Evolutionary conservation across 2,329 filamentous ascomycete genomes (phyloP).

Genomic region (Fusarium haematococcum): DNA sequence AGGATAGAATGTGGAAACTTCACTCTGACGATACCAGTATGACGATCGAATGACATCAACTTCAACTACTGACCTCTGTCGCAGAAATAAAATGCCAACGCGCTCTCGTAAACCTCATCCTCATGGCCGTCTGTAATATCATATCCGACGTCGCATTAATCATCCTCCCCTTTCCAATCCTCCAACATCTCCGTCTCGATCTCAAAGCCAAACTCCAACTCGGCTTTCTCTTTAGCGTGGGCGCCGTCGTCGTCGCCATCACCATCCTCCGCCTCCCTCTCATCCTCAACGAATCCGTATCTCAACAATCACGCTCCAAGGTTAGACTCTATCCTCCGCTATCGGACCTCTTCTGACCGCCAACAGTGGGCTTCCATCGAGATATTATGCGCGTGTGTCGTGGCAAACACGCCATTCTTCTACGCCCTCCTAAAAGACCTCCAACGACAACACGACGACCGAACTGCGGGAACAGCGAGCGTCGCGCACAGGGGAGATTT

Average conservation of each 20-base stretch:
- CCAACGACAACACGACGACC: conserved; percentile 41
- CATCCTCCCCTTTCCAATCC: conserved; percentile 47
- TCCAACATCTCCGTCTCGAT: conserved; percentile 38
- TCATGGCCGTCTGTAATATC: conserved; percentile 48
- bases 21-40: conserved; percentile 22
- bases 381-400: conserved; percentile 49
- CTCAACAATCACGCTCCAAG: conserved; percentile 47
- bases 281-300: conserved; percentile 45
- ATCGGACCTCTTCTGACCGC: neutral
- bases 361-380: conserved; percentile 48
- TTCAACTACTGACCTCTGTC: conserved; percentile 10
- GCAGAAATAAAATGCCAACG: conserved; percentile 36
- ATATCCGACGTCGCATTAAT: conserved; percentile 46
- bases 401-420: conserved; percentile 48
- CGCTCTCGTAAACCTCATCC: conserved; percentile 43
- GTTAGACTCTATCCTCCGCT: conserved; percentile 8
- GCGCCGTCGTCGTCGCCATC: conserved; percentile 43
- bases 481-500: conserved; percentile 13
- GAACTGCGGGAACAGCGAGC: conserved; percentile 26
- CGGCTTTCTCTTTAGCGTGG: conserved; percentile 44
- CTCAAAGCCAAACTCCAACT: conserved; percentile 35
- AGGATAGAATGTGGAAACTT: conserved; percentile 33
- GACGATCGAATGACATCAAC: neutral
- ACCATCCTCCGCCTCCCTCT: conserved; percentile 47
- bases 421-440: conserved; percentile 46